These are phyloP conservation scores for Phytophthora boehmeriae DNA, from an alignment of 352 stramenopile species.

Conservation along the genomic window DNA sequence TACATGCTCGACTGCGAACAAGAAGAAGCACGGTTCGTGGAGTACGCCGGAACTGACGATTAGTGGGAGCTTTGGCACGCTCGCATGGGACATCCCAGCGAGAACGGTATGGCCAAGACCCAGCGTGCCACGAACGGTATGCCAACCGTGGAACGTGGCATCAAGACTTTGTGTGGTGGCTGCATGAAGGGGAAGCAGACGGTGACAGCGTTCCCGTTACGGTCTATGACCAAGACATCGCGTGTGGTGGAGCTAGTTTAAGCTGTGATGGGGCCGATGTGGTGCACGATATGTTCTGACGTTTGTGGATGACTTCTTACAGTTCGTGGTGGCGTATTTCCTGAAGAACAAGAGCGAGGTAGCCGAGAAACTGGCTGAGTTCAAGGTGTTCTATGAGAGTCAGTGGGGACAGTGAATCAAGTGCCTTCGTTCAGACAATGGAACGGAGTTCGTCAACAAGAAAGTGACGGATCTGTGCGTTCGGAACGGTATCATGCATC, in stretches of 20 bases:
- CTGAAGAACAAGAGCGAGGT: constrained; percentile 18
- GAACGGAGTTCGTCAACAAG: constrained; percentile 30
- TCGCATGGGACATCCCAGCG: constrained; percentile 16
- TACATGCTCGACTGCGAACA: constrained; percentile 23
- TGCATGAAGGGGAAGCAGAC: constrained; percentile 23
- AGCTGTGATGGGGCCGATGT: constrained; percentile 20
- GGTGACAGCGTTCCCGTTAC: constrained; percentile 7
- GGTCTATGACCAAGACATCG: not conserved
- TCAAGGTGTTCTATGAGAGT: constrained; percentile 19
- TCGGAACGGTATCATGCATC: constrained; percentile 26
- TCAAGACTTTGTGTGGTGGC: constrained; percentile 12
- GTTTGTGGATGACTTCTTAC: constrained; percentile 16
- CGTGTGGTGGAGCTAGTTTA: constrained; percentile 13
- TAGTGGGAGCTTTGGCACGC: constrained; percentile 32
- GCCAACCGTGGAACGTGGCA: not conserved
- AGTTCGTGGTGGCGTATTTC: constrained; percentile 15
- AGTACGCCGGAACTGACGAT: constrained; percentile 7
- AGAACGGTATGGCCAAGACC: constrained; percentile 7
- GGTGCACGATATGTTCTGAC: constrained; percentile 11
- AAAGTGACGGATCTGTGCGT: constrained; percentile 12
- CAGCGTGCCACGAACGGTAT: constrained; percentile 9
- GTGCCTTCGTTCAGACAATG: constrained; percentile 37
- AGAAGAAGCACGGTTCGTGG: constrained; percentile 3
- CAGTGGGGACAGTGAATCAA: constrained; percentile 26
- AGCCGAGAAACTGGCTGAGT: constrained; percentile 6